Evolutionary conservation across 495 filamentous ascomycete species (phyloP).

Genomic region (Thermochaetoides thermophila): DNA sequence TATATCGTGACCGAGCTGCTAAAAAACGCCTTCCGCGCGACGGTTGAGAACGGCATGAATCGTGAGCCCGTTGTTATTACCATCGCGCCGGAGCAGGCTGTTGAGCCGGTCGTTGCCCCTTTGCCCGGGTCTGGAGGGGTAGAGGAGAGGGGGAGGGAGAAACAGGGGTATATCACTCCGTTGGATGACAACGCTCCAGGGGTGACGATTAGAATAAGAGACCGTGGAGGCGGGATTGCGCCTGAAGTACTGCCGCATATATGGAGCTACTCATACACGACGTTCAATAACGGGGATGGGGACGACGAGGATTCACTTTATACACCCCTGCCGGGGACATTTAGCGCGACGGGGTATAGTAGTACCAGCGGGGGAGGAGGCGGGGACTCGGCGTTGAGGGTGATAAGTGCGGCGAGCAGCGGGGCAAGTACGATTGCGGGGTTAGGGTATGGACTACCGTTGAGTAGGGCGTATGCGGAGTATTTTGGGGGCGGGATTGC

Average conservation of each 20-base stretch:
- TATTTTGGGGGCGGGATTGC: constrained; percentile 96
- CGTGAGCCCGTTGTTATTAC: constrained; percentile 78
- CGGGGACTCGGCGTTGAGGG: constrained; percentile 50
- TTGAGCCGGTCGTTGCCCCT: too few relatives aligned
- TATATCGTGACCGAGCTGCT: constrained; percentile 93
- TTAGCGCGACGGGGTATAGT: constrained; percentile 13
- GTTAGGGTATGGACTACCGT: constrained; percentile 80
- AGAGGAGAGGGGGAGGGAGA: background rate
- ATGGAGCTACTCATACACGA: constrained; percentile 94
- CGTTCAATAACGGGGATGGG: constrained; percentile 52
- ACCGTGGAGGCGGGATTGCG: constrained; percentile 83
- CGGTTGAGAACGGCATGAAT: constrained; percentile 65
- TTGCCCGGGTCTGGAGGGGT: too few relatives aligned
- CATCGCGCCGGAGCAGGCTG: constrained; percentile 69
- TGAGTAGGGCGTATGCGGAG: constrained; percentile 90
- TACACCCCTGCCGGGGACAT: background rate
- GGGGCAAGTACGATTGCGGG: constrained; percentile 72
- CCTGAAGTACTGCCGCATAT: constrained; percentile 72
- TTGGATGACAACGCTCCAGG: constrained; percentile 56
- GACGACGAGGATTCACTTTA: constrained; percentile 20
- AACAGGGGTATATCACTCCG: constrained; percentile 31
- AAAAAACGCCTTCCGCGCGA: constrained; percentile 92
- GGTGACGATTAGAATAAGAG: constrained; percentile 88
- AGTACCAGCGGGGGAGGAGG: too few relatives aligned
- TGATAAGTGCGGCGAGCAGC: constrained; percentile 52